Percentiles rank a stretch among this genome's conserved stretches.
phyloP scores from a whole-genome alignment of 2,329 filamentous ascomycete species.

The Dactylellina drechsleri region DNA sequence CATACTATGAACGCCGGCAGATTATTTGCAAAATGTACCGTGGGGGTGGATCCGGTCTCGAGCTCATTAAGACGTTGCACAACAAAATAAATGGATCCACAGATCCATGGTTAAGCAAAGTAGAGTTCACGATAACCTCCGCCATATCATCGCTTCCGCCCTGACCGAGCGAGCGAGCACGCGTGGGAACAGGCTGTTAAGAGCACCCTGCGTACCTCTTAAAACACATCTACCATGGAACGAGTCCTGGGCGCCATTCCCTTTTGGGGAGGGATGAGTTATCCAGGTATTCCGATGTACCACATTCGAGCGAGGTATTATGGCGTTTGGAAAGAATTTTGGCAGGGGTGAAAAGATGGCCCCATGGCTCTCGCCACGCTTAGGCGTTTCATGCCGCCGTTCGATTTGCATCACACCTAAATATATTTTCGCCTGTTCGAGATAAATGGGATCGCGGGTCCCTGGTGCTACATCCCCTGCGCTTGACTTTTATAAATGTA shows the following conservation, averaged over 20 bases:
- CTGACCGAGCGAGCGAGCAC: background rate
- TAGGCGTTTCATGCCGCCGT: constrained; percentile 22
- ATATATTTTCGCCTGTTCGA: constrained; percentile 35
- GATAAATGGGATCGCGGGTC: constrained; percentile 12
- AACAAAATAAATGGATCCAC: too few species aligned
- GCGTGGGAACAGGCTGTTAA: constrained; percentile 26
- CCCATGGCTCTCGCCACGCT: constrained; percentile 19
- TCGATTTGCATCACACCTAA: constrained; percentile 1
- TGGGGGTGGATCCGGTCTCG: too few species aligned
- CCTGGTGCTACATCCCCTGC: too few species aligned
- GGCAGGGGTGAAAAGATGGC: constrained; percentile 24
- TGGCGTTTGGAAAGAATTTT: constrained; percentile 21
- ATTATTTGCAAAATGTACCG: too few species aligned
- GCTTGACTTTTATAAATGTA: too few species aligned
- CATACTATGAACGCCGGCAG: too few species aligned
- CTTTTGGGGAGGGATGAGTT: background rate
- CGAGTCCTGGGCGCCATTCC: background rate
- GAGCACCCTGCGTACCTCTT: constrained; percentile 26
- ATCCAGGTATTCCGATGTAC: constrained; percentile 31
- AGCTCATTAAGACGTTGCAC: too few species aligned
- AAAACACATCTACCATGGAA: constrained; percentile 20
- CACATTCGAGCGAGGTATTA: constrained; percentile 4
- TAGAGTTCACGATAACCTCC: too few species aligned
- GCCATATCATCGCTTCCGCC: too few species aligned
- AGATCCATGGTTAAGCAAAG: too few species aligned